These are phyloP conservation scores for Aspergillus quadrilineatus DNA, from an alignment of 2,329 filamentous ascomycete species.

Conservation along the genomic window DNA sequence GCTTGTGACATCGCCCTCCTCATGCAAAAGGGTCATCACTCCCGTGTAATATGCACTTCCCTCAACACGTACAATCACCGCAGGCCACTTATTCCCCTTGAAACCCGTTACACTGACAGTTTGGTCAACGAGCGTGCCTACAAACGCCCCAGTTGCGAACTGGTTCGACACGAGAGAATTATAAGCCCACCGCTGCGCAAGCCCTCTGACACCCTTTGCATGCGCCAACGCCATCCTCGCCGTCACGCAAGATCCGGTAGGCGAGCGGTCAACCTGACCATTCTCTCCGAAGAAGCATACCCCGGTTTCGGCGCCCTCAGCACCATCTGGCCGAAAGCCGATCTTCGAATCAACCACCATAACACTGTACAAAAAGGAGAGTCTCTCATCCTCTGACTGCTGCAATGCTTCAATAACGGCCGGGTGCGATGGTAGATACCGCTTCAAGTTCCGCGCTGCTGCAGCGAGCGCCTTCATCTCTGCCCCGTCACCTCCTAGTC, in stretches of 20 bases:
- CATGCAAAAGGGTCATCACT: constrained; percentile 28
- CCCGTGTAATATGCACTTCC: constrained; percentile 37
- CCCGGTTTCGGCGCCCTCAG: constrained; percentile 40
- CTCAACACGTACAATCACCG: constrained; percentile 32
- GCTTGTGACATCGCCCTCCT: constrained; percentile 27
- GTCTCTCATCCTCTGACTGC: constrained; percentile 34
- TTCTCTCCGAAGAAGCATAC: constrained; percentile 47
- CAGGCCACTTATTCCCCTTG: not conserved
- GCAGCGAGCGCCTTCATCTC: constrained; percentile 14
- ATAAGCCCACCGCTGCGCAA: constrained; percentile 33
- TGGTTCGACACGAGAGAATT: constrained; percentile 38
- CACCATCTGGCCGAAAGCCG: constrained; percentile 16
- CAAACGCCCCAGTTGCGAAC: constrained; percentile 27
- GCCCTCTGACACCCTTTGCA: constrained; percentile 26
- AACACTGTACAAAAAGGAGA: constrained; percentile 44
- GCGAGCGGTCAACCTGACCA: constrained; percentile 49
- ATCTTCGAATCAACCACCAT: constrained; percentile 37
- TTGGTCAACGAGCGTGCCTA: constrained; percentile 23
- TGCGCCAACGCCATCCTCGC: constrained; percentile 39
- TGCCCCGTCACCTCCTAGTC: not conserved
- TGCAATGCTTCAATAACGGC: constrained; percentile 24
- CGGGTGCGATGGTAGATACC: constrained; percentile 14
- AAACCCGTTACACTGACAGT: constrained; percentile 5
- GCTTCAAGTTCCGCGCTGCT: constrained; percentile 22
- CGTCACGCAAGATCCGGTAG: constrained; percentile 40